These are phyloP conservation scores for Aurantiochytrium sp. DNA, from an alignment of 108 stramenopile species.

Conservation along the genomic window DNA sequence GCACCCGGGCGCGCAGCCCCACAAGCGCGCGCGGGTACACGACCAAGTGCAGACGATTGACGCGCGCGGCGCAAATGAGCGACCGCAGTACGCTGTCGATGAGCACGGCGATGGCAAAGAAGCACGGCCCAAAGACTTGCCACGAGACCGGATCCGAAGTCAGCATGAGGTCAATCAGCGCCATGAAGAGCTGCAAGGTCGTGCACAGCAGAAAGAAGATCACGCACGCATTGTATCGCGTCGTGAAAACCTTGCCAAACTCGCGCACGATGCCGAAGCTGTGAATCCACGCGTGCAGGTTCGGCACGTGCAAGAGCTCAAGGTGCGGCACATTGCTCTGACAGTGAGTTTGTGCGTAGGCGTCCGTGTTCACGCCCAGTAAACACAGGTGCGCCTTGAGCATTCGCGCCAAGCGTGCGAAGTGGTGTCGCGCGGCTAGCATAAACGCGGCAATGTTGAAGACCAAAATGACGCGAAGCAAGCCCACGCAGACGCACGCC, in stretches of 20 bases:
- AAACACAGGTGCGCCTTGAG: no score
- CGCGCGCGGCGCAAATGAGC: not conserved
- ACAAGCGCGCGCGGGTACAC: not conserved
- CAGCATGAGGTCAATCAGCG: no score
- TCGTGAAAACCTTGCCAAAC: not conserved
- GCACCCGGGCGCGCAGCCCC: not conserved
- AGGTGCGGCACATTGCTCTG: not conserved
- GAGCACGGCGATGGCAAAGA: not conserved
- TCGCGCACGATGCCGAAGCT: not conserved
- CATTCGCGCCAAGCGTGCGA: no score
- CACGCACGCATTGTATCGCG: not conserved
- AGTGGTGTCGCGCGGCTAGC: no score
- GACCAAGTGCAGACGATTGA: not conserved
- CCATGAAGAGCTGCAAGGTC: not conserved
- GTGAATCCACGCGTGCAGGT: not conserved
- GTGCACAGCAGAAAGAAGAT: not conserved
- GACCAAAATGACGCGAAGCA: no score
- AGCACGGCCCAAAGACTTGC: not conserved
- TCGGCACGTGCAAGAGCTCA: not conserved
- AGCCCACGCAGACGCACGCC: no score
- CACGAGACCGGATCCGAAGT: no score
- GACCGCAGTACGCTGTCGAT: not conserved
- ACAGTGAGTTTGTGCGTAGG: no score
- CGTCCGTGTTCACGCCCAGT: no score
- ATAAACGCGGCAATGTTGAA: no score